These are phyloP conservation scores for Hyaloscypha variabilis DNA, from an alignment of 495 filamentous ascomycete genomes.

Conservation along the genomic window DNA sequence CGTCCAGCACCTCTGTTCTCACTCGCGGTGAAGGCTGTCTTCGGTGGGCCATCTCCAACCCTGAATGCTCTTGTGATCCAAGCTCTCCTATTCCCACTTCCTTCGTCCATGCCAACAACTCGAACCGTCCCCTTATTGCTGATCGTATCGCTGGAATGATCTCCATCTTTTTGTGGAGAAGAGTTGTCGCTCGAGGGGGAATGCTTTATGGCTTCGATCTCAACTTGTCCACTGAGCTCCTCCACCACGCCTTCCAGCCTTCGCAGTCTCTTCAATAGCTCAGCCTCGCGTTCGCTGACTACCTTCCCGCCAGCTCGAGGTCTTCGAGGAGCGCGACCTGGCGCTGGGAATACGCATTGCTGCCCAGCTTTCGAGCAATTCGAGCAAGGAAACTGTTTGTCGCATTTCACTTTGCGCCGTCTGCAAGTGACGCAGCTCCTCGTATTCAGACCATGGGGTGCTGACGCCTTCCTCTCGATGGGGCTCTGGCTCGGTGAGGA, in stretches of 20 bases:
- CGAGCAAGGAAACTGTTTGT: conserved; percentile 80
- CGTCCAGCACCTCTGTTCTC: conserved; percentile 70
- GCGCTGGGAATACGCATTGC: conserved; percentile 83
- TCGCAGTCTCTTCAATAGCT: conserved; percentile 75
- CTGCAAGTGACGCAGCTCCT: conserved; percentile 86
- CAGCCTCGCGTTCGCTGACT: conserved; percentile 64
- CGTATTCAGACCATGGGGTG: conserved; percentile 49
- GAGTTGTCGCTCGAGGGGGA: conserved; percentile 34
- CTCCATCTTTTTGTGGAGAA: conserved; percentile 29
- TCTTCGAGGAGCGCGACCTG: conserved; percentile 79
- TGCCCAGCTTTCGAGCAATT: conserved; percentile 80
- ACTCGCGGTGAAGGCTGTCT: conserved; percentile 26
- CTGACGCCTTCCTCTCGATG: conserved; percentile 22
- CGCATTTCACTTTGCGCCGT: conserved; percentile 83
- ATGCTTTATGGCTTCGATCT: conserved; percentile 34
- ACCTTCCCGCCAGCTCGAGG: conserved; percentile 61
- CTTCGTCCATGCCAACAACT: conserved; percentile 31
- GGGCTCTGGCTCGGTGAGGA: conserved; percentile 5
- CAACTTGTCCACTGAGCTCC: conserved; percentile 61
- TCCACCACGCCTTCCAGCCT: conserved; percentile 84
- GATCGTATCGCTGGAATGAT: conserved; percentile 29
- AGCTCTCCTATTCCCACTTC: conserved; percentile 25
- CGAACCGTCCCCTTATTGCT: conserved; percentile 11
- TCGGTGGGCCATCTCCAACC: conserved; percentile 28
- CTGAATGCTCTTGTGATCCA: conserved; percentile 31